Conservation (phyloP, 2,329 filamentous ascomycete genomes). For the Fusarium penzigii region DNA sequence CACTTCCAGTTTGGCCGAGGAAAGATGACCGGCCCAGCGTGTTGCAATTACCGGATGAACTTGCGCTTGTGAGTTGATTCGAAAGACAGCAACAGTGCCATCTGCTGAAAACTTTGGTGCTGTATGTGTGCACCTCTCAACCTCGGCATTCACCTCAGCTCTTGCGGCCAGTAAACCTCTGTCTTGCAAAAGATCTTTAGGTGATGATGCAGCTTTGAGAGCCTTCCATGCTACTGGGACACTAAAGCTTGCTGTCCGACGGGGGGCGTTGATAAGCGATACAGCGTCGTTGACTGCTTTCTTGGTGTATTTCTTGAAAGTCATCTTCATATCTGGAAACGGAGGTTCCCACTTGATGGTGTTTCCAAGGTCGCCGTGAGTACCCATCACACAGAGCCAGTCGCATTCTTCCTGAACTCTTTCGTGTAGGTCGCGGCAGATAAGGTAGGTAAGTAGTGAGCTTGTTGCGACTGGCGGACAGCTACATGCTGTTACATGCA, state of each 20-base stretch:
- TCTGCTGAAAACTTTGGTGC: slow-evolving; percentile 65
- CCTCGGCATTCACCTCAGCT: slow-evolving; percentile 59
- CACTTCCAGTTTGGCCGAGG: slow-evolving; percentile 60
- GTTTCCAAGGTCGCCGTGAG: slow-evolving; percentile 66
- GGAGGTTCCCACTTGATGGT: slow-evolving; percentile 65
- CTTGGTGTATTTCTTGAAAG: slow-evolving; percentile 62
- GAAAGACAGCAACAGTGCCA: slow-evolving; percentile 61
- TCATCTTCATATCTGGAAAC: slow-evolving; percentile 64
- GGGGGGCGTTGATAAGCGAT: slow-evolving; percentile 64
- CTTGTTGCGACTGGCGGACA: slow-evolving; percentile 67
- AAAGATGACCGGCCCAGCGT: slow-evolving; percentile 63
- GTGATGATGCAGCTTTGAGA: slow-evolving; percentile 50
- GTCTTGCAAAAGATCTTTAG: slow-evolving; percentile 52
- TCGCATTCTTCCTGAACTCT: slow-evolving; percentile 50
- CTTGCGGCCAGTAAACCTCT: slow-evolving; percentile 53
- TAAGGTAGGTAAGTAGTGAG: slow-evolving; percentile 62
- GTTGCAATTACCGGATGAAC: slow-evolving; percentile 69
- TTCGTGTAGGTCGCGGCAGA: slow-evolving; percentile 59
- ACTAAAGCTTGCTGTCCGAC: slow-evolving; percentile 61
- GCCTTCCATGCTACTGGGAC: slow-evolving; percentile 62
- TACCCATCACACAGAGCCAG: slow-evolving; percentile 66
- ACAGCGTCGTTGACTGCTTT: slow-evolving; percentile 64
- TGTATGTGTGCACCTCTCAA: slow-evolving; percentile 61
- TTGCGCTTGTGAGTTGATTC: slow-evolving; percentile 61
- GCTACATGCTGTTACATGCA: slow-evolving; percentile 62